Base-by-base conservation (phyloP, 2,329 filamentous ascomycete species). In the Tolypocladium sp. region DNA sequence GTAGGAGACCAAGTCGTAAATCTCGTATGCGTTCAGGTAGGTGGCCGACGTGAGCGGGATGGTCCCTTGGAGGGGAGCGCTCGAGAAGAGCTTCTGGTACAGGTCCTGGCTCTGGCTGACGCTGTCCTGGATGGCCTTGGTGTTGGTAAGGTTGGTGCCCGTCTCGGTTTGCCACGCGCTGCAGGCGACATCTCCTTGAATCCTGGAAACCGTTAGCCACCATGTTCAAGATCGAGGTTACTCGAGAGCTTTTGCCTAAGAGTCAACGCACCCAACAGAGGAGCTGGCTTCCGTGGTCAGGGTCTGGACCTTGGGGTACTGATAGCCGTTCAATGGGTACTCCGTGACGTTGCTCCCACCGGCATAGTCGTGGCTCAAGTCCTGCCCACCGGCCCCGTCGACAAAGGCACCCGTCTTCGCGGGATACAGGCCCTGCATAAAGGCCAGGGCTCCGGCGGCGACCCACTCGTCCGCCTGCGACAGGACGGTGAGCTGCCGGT, bases 381-480 rank as follows among this genome's bases (percentile, higher is more conserved):
- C 68, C 12, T 61, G 52, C 27, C 70, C 71, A 4, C 70, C 72
- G 15, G 67, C 68, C 25, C 58, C 58, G 15, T 59, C 58, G 41
- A 64, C 63, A 41, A 74, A 76, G 0, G 66, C 63, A 12, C 67
- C 61, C 4, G 78, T 78, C 0, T 82, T 80, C 0, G 91, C 90
- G 2, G 92, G 91, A 68, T 96, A 96, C 4, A 96, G 78, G 5
- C 88, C 91, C 70, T 96, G 92, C 65, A 94, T 75, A 72, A 96
- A 95, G 0, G 87, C 91, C 57, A 83, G 77, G 40, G 90, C 90
- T 3, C 90, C 86, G 61, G 82, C 86, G 57, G 85, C 82, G 38
- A 92, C 68, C 67, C 74, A 79, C 33, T 72, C 69, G 56, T 80
- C 75, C 5, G 71, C 67, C 41, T 68, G 75, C 25, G 77, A 74